Evolutionary conservation across 2,329 filamentous ascomycete genomes (phyloP), one percentile per base, ranked within the genome.

Genomic region (Stemphylium lycopersici): DNA sequence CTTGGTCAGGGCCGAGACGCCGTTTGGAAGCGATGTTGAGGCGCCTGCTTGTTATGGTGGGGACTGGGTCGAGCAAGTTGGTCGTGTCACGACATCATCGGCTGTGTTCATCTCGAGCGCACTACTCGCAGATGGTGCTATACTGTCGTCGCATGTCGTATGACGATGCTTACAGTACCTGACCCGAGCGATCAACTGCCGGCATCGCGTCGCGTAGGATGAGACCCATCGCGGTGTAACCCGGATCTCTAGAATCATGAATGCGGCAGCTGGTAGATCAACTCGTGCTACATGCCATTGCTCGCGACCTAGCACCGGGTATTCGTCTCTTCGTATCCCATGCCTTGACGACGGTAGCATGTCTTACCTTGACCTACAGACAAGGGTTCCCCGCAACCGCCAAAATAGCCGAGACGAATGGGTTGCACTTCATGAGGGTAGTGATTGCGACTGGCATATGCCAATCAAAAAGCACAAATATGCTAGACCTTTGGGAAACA

Each of bases 381-480:
- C 31, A 41, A 32, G 42, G 37, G 16, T 18, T 34, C 24, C 46
- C 39, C 40, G 26, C 47, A 24, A 53, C 20, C 18, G 24, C 18
- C 6, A 38, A 50, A n/a, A 34, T n/a, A 32, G 51, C 46, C 39
- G 33, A 49, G 22, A 20, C 33, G 20, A 13, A 54, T 33, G 31
- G 32, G 15, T 33, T 16, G 26, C 20, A 31, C 39, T 44, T 24
- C 13, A 15, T 16, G 13, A 29, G 18, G 15, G 18, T n/a, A 11
- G n/a, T 33, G n/a, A 29, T 24, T 12, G n/a, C 29, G 13, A 29
- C 22, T n/a, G n/a, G n/a, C n/a, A n/a, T n/a, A 8, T 18, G 16
- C 22, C 13, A n/a, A 13, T 18, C 31, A 26, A 6, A 8, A n/a
- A 45, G 20, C 6, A n/a, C 5, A 1, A 8, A 22, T 7, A 29